Evolutionary conservation across 768 basidiomycete species (phyloP).

Genomic region (Lanmaoa rubissima): DNA sequence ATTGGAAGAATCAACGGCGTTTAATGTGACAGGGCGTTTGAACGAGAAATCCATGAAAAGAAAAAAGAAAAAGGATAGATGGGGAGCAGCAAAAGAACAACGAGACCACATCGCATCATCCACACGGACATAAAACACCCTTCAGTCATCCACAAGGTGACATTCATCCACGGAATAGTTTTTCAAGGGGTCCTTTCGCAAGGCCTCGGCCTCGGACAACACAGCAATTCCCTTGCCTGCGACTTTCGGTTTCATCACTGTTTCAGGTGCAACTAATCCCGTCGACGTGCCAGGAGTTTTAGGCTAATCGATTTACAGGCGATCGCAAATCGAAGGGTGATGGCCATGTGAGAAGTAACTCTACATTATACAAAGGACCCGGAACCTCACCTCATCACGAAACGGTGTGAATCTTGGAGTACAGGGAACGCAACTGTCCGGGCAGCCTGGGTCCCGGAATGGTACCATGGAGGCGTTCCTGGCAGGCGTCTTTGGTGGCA

Average conservation of each 20-base stretch:
- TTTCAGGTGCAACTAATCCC: constrained; percentile 40
- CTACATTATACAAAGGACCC: constrained; percentile 6
- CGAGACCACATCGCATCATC: neutral
- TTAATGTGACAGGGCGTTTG: constrained; percentile 1
- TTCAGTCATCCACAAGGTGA: constrained; percentile 24
- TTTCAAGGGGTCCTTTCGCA: constrained; percentile 78
- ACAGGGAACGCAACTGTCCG: constrained; percentile 34
- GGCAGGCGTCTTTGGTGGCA: constrained; percentile 36
- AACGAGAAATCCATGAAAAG: neutral
- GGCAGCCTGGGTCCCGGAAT: constrained; percentile 37
- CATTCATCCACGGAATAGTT: constrained; percentile 51
- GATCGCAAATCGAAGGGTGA: neutral
- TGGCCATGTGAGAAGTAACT: constrained; percentile 2
- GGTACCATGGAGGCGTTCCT: constrained; percentile 35
- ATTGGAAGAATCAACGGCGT: neutral
- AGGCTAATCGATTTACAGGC: constrained; percentile 16
- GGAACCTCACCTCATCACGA: constrained; percentile 59
- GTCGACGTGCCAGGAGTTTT: constrained; percentile 25
- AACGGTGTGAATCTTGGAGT: constrained; percentile 69
- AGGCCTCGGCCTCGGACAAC: constrained; percentile 70
- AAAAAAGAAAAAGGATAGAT: constrained; percentile 9
- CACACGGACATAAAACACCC: neutral
- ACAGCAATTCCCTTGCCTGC: constrained; percentile 40
- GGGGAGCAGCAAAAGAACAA: constrained; percentile 9
- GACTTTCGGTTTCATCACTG: constrained; percentile 68